phyloP scores from a whole-genome alignment of 306 rosid genomes.

The Medicago truncatula region MtrunA17r5.0-ANR NC_053047.1:1299001-1299500 shows the following conservation, averaged over 20 bases:
- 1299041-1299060: slow-evolving; percentile 88
- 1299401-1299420: not conserved
- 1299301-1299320: slow-evolving; percentile 37
- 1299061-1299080: slow-evolving; percentile 92
- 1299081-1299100: slow-evolving; percentile 76
- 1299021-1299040: slow-evolving; percentile 60
- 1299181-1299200: slow-evolving; percentile 76
- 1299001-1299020: slow-evolving; percentile 72
- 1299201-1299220: slow-evolving; percentile 90
- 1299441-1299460: not conserved
- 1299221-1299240: slow-evolving; percentile 90
- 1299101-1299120: slow-evolving; percentile 74
- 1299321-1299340: slow-evolving; percentile 33
- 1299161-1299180: slow-evolving; percentile 84
- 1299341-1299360: not conserved
- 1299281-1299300: slow-evolving; percentile 21
- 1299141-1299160: slow-evolving; percentile 67
- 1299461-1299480: not conserved
- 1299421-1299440: not conserved
- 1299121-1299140: slow-evolving; percentile 66
- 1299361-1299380: not conserved
- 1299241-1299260: slow-evolving; percentile 40
- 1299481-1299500: not conserved
- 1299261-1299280: too few relatives aligned
- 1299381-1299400: not conserved